Conservation (phyloP, 768 basidiomycete genomes). For the Naganishia antarctica region DNA sequence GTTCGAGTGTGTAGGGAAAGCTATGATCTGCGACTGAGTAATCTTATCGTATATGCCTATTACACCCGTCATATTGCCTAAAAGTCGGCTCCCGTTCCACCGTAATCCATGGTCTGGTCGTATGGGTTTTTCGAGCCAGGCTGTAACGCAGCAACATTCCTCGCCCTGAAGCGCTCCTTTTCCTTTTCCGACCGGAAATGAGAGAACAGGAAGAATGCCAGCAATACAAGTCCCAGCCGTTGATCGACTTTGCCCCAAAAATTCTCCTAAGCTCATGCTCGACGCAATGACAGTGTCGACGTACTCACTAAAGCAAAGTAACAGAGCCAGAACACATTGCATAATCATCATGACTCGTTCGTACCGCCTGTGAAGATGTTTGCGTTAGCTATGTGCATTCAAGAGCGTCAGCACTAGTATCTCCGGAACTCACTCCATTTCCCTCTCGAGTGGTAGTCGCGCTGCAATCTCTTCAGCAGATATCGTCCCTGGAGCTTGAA, state of each 20-base stretch:
- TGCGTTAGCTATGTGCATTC: not conserved
- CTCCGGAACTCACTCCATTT: constrained; percentile 38
- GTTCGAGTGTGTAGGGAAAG: no score
- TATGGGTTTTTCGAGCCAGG: constrained; percentile 28
- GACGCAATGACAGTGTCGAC: no score
- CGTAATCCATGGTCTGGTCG: constrained; percentile 13
- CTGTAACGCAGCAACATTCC: constrained; percentile 27
- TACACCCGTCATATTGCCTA: no score
- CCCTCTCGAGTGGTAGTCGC: constrained; percentile 34
- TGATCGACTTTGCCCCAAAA: constrained; percentile 22
- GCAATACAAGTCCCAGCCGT: constrained; percentile 24
- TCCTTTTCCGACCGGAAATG: constrained; percentile 25
- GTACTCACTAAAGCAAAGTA: constrained; percentile 38
- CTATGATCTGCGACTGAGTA: no score
- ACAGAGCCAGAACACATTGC: constrained; percentile 42
- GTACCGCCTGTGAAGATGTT: constrained; percentile 34
- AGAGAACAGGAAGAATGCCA: constrained; percentile 30
- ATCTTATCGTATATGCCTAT: no score
- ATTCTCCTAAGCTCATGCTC: not conserved
- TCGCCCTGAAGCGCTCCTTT: constrained; percentile 18
- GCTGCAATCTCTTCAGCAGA: constrained; percentile 39
- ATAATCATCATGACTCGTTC: constrained; percentile 46
- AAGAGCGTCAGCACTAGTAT: not conserved
- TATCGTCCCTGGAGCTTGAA: constrained; percentile 25
- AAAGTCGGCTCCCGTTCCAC: not conserved